Evolutionary conservation across 139 green algal genomes (phyloP).

Genomic region (Diplosphaera chodatii): DNA sequence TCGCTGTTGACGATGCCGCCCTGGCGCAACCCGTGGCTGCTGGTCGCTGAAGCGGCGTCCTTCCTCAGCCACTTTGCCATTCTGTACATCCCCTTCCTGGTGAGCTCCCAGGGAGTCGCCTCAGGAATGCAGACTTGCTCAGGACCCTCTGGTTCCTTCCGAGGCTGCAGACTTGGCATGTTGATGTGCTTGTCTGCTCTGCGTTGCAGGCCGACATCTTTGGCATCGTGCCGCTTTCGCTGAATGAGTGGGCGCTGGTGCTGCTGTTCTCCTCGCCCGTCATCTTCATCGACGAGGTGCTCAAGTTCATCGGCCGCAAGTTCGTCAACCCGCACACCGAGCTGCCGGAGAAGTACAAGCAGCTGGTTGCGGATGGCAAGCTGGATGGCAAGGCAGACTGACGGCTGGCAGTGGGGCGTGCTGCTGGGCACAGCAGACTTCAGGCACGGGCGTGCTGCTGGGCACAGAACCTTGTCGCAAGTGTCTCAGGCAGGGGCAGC

Average conservation of each 20-base stretch:
- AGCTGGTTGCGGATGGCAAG: too few relatives aligned
- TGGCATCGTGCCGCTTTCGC: constrained; percentile 87
- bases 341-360: background rate
- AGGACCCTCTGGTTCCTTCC: too few relatives aligned
- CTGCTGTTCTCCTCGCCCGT: constrained; percentile 85
- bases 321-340: constrained; percentile 19
- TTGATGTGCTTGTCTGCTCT: too few relatives aligned
- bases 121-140: too few relatives aligned
- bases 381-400: background rate
- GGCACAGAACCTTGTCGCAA: too few relatives aligned
- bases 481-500: too few relatives aligned
- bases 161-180: too few relatives aligned
- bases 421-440: too few relatives aligned
- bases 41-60: constrained; percentile 82
- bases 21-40: constrained; percentile 93
- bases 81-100: constrained; percentile 86
- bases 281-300: constrained; percentile 93
- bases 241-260: constrained; percentile 94
- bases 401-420: too few relatives aligned
- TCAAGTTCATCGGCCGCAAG: constrained; percentile 74
- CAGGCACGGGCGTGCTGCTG: too few relatives aligned
- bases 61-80: constrained; percentile 94
- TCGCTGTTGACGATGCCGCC: constrained; percentile 82
- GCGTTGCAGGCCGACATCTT: constrained; percentile 59
- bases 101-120: too few relatives aligned